Percentiles rank a stretch among this genome's conserved stretches.
Conservation (phyloP, 768 basidiomycete genomes). For the Pleurotus salmoneostramineus region DNA sequence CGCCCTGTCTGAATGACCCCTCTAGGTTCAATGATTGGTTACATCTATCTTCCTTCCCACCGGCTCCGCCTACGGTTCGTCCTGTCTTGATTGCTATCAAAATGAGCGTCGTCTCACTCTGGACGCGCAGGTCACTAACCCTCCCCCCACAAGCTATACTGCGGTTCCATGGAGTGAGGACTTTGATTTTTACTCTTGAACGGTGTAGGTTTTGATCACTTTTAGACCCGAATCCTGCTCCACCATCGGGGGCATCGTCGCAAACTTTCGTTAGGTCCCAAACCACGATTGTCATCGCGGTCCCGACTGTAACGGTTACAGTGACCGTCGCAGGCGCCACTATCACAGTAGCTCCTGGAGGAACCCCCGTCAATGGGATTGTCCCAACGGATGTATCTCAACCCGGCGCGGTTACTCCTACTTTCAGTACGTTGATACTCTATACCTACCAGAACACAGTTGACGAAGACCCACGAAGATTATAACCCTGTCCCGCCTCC, state of each 20-base stretch:
- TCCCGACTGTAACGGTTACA: not conserved
- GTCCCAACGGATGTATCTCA: not conserved
- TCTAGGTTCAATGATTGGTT: conserved; percentile 11
- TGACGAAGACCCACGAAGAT: not conserved
- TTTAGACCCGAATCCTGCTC: not conserved
- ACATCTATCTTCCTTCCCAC: conserved; percentile 10
- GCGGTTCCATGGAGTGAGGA: conserved; percentile 9
- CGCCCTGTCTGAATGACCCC: not conserved
- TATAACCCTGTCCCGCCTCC: not conserved
- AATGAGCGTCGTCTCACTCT: not conserved
- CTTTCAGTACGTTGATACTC: not conserved
- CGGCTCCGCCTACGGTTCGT: not conserved
- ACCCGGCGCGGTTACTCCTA: conserved; percentile 1
- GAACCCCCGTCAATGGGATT: not conserved
- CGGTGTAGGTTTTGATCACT: not conserved
- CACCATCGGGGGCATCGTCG: not conserved
- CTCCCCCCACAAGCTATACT: conserved; percentile 1
- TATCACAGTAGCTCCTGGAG: conserved; percentile 3
- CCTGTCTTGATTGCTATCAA: not conserved
- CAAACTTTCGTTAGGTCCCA: not conserved
- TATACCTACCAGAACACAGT: not conserved
- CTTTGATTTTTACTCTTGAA: too few relatives aligned
- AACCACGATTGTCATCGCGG: not conserved
- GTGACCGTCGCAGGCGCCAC: not conserved
- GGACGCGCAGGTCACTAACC: not conserved